Evolutionary conservation across 768 basidiomycete species (phyloP).

Genomic region (Pleurotus sapidus): DNA sequence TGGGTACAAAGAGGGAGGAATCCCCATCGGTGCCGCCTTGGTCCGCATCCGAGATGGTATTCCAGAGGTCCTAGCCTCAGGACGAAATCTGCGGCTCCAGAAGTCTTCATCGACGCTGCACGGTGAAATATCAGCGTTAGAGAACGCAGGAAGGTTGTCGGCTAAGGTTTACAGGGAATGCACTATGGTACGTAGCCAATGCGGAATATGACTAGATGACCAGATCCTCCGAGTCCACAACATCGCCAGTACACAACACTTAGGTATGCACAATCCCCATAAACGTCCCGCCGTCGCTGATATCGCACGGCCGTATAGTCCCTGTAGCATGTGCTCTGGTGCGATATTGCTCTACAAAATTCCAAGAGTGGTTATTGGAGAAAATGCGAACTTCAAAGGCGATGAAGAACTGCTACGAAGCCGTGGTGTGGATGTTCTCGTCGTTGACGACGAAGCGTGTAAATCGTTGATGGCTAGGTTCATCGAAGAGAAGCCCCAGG

Average conservation of each 20-base stretch:
- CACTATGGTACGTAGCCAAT: constrained; percentile 40
- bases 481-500: constrained; percentile 54
- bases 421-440: constrained; percentile 52
- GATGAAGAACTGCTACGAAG: constrained; percentile 50
- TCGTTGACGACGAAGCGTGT: constrained; percentile 48
- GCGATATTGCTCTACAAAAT: constrained; percentile 63
- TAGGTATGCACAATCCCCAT: constrained; percentile 16
- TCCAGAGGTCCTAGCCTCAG: constrained; percentile 23
- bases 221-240: not conserved
- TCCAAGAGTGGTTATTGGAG: constrained; percentile 63
- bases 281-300: not conserved
- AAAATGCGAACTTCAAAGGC: constrained; percentile 53
- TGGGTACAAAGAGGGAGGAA: constrained; percentile 8
- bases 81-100: constrained; percentile 35
- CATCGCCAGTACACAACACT: constrained; percentile 31
- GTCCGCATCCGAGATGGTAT: constrained; percentile 11
- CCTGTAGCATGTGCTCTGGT: constrained; percentile 67
- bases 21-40: constrained; percentile 10
- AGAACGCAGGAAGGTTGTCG: constrained; percentile 49
- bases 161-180: constrained; percentile 41
- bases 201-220: not conserved
- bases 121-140: constrained; percentile 35
- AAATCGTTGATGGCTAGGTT: constrained; percentile 54
- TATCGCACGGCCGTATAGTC: constrained; percentile 28
- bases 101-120: constrained; percentile 31